Evolutionary conservation across 768 basidiomycete genomes (phyloP).

Genomic region (Tulasnella calospora): DNA sequence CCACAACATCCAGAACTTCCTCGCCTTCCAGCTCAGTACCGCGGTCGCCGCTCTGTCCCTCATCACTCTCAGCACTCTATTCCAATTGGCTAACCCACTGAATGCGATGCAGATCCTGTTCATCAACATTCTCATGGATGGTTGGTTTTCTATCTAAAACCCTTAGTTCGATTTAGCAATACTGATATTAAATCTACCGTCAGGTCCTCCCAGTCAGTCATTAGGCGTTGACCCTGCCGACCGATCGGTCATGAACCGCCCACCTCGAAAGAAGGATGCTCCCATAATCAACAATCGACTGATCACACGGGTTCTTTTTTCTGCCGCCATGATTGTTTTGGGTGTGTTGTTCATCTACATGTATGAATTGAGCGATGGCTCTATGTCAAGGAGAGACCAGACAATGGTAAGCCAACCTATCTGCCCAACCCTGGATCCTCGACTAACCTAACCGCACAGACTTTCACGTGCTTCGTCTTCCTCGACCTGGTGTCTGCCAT

Average conservation of each 20-base stretch:
- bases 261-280: slow-evolving; percentile 88
- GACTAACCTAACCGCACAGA: slow-evolving; percentile 46
- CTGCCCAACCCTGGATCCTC: background rate
- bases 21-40: slow-evolving; percentile 94
- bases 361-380: slow-evolving; percentile 75
- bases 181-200: slow-evolving; percentile 16
- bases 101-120: slow-evolving; percentile 99
- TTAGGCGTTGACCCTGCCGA: slow-evolving; percentile 96
- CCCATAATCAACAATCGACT: slow-evolving; percentile 75
- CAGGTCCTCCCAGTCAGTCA: slow-evolving; percentile 91
- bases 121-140: slow-evolving; percentile 98
- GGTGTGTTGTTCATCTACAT: slow-evolving; percentile 86
- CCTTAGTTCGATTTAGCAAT: background rate
- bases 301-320: slow-evolving; percentile 80
- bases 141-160: slow-evolving; percentile 40
- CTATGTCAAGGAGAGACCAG: slow-evolving; percentile 81
- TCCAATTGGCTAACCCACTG: slow-evolving; percentile 84
- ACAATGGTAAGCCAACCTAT: slow-evolving; percentile 69
- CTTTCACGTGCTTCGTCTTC: slow-evolving; percentile 95
- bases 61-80: slow-evolving; percentile 88
- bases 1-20: slow-evolving; percentile 97
- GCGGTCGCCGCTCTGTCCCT: slow-evolving; percentile 94
- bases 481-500: slow-evolving; percentile 92
- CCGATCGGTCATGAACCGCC: slow-evolving; percentile 84
- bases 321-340: slow-evolving; percentile 82